A percentile compares a stretch with the other conserved stretches of the same genome.
These are phyloP conservation scores for Moesziomyces sp. DNA, from an alignment of 1,284 basidiomycete species.

Conservation along the genomic window DNA sequence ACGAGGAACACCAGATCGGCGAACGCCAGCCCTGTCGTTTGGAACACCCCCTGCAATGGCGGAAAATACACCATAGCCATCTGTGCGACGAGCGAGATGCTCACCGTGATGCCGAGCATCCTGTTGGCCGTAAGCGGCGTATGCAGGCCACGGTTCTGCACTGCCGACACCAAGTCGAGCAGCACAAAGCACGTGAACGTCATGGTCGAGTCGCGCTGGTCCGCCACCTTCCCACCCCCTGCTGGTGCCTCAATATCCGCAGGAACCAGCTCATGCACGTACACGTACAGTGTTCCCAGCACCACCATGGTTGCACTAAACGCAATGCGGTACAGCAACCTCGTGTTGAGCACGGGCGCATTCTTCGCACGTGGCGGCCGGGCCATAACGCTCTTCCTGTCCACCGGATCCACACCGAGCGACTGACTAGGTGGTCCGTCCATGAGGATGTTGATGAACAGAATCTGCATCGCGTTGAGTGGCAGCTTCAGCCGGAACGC, in stretches of 20 bases:
- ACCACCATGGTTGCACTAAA: constrained; percentile 94
- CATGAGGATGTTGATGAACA: constrained; percentile 99
- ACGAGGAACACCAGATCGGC: constrained; percentile 80
- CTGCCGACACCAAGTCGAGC: constrained; percentile 91
- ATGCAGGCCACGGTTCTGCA: constrained; percentile 83
- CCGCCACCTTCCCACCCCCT: constrained; percentile 13
- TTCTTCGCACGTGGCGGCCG: constrained; percentile 88
- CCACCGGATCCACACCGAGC: constrained; percentile 94
- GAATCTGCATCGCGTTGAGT: constrained; percentile 97
- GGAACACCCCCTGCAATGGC: constrained; percentile 89
- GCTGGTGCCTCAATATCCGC: constrained; percentile 32
- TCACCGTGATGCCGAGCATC: constrained; percentile 89
- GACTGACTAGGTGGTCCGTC: constrained; percentile 98
- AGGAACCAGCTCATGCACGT: constrained; percentile 74
- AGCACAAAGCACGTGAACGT: constrained; percentile 97
- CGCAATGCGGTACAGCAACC: constrained; percentile 80
- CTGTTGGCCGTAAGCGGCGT: constrained; percentile 72
- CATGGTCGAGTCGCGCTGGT: constrained; percentile 50
- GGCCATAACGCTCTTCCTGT: constrained; percentile 82
- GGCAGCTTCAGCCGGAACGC: constrained; percentile 88
- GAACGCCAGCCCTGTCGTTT: constrained; percentile 81
- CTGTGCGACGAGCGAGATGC: constrained; percentile 83
- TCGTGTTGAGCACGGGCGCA: constrained; percentile 82
- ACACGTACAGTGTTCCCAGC: constrained; percentile 86
- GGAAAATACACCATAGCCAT: constrained; percentile 89